phyloP scores from a whole-genome alignment of 768 basidiomycete species.

The Psilocybe tampanensis region DNA sequence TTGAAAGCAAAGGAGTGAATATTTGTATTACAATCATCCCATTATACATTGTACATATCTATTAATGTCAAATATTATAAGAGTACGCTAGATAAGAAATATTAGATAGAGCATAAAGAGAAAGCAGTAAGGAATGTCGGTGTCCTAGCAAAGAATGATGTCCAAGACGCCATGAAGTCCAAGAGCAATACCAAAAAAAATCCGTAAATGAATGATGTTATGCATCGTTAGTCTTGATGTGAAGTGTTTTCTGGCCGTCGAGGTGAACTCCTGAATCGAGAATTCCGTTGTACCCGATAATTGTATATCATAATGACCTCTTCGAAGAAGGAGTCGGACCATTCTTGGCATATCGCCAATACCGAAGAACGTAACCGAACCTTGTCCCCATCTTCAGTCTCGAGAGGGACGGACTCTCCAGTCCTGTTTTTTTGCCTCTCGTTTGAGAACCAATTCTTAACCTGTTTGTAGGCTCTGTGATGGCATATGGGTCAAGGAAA shows the following conservation, averaged over 20 bases:
- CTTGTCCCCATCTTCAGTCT: constrained; percentile 41
- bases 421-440: constrained; percentile 51
- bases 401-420: constrained; percentile 41
- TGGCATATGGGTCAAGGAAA: not conserved
- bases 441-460: constrained; percentile 73
- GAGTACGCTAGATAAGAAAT: not conserved
- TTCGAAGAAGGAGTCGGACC: constrained; percentile 65
- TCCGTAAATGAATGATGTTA: not conserved
- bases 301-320: constrained; percentile 63
- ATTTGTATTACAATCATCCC: not conserved
- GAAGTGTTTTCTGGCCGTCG: constrained; percentile 17
- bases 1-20: not conserved
- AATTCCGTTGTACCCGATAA: constrained; percentile 39
- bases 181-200: not conserved
- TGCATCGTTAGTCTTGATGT: constrained; percentile 17
- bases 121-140: not conserved
- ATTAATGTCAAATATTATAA: not conserved
- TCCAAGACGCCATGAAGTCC: not conserved
- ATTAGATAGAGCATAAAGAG: not conserved
- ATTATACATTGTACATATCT: not conserved
- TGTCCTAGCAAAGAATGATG: constrained; percentile 4
- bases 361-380: constrained; percentile 53
- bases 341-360: constrained; percentile 50
- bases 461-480: constrained; percentile 56
- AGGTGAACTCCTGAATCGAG: constrained; percentile 25